Conservation (phyloP, 2,329 filamentous ascomycete genomes). For the Cytospora paraplurivora region DNA sequence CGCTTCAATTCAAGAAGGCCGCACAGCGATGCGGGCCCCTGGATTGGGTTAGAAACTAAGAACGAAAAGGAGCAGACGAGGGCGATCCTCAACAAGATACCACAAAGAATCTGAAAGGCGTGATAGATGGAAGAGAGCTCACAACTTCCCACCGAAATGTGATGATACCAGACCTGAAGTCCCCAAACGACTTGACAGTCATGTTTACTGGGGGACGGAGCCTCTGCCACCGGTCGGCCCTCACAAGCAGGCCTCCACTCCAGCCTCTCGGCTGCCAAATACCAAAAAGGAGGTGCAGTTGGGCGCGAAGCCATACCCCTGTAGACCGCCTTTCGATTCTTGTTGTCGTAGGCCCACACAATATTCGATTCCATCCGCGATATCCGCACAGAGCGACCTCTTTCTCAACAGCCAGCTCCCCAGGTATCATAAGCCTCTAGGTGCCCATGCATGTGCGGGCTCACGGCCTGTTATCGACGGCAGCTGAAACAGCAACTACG, state of each 20-base stretch:
- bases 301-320: constrained; percentile 4
- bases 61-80: not conserved
- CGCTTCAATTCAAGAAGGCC: not conserved
- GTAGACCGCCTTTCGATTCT: constrained; percentile 7
- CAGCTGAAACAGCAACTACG: not conserved
- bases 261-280: not conserved
- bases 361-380: not conserved
- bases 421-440: not conserved
- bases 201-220: not conserved
- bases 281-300: not conserved
- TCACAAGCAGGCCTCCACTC: not conserved
- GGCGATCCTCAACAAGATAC: not conserved
- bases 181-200: not conserved
- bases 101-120: not conserved
- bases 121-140: not conserved
- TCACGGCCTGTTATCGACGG: not conserved
- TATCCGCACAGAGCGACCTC: not conserved
- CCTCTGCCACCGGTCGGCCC: not conserved
- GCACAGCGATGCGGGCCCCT: not conserved
- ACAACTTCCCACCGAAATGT: not conserved
- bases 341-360: not conserved
- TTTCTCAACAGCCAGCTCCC: not conserved
- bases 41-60: not conserved
- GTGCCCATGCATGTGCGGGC: not conserved
- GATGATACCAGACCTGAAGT: not conserved